Conservation (phyloP, 768 basidiomycete genomes). For the Podaxis sp. region DNA sequence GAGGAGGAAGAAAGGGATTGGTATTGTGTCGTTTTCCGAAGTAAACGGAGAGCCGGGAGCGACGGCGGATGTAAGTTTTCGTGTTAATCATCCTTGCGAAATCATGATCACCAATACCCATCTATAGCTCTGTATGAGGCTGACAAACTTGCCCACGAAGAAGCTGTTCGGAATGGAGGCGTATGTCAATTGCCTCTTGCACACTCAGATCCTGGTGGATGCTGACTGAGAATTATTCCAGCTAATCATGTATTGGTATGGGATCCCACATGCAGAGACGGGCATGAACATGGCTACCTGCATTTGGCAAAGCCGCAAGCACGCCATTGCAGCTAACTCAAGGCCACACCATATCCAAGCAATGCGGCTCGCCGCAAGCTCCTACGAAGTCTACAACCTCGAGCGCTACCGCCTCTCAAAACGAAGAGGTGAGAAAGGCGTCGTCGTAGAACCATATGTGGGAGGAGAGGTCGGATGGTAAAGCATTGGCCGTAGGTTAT, state of each 20-base stretch:
- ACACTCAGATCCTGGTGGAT: neutral
- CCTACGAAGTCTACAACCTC: conserved; percentile 76
- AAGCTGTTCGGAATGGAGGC: conserved; percentile 84
- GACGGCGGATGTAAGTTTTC: conserved; percentile 55
- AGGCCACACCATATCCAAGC: conserved; percentile 80
- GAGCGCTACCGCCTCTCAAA: conserved; percentile 77
- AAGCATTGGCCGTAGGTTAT: conserved; percentile 10
- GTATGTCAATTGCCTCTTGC: conserved; percentile 36
- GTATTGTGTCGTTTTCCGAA: conserved; percentile 92
- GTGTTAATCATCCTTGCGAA: neutral
- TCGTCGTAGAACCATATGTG: conserved; percentile 57
- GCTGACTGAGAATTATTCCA: conserved; percentile 23
- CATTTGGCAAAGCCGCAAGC: conserved; percentile 88
- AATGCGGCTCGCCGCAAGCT: conserved; percentile 70
- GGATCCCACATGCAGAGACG: conserved; percentile 67
- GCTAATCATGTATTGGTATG: conserved; percentile 94
- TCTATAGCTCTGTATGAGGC: conserved; percentile 74
- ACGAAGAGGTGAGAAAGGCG: conserved; percentile 45
- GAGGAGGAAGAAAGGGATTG: conserved; percentile 75
- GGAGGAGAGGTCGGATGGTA: conserved; percentile 73
- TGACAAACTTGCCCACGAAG: conserved; percentile 86
- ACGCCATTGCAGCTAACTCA: conserved; percentile 77
- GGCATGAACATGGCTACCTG: conserved; percentile 92
- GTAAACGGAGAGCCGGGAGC: conserved; percentile 66
- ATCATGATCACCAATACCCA: conserved; percentile 7